These are phyloP conservation scores for Clitopilus passeckerianus DNA, from an alignment of 768 basidiomycete species.

Conservation along the genomic window DNA sequence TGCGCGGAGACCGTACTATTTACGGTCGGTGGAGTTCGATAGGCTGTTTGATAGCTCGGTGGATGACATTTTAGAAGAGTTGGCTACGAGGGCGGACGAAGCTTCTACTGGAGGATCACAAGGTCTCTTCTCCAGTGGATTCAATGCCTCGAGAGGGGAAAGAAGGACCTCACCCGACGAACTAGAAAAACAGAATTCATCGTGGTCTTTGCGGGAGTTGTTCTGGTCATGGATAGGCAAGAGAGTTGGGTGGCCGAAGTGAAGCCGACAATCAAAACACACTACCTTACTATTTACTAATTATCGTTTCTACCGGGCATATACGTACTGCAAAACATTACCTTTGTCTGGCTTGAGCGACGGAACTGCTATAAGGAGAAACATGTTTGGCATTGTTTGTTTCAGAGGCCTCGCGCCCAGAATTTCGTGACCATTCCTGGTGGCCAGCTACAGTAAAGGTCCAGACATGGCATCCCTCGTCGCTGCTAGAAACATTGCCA, in stretches of 20 bases:
- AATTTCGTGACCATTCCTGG: not conserved
- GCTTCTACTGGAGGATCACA: not conserved
- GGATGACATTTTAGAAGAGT: conserved; percentile 43
- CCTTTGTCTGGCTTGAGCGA: too few species aligned
- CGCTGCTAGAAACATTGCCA: conserved; percentile 7
- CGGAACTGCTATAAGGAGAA: not conserved
- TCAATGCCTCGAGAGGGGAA: not conserved
- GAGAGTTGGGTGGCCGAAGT: not conserved
- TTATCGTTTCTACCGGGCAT: not conserved
- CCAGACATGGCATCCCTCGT: conserved; percentile 11
- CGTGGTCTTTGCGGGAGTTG: not conserved
- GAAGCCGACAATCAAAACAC: not conserved
- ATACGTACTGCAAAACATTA: too few species aligned
- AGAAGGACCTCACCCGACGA: not conserved
- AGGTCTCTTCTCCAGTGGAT: not conserved
- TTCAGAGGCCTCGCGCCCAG: not conserved
- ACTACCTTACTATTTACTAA: not conserved
- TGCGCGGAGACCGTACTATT: conserved; percentile 62
- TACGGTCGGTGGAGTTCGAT: conserved; percentile 52
- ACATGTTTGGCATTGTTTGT: not conserved
- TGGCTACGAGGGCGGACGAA: conserved; percentile 22
- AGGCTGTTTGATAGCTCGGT: conserved; percentile 45
- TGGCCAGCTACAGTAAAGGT: not conserved
- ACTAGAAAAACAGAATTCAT: not conserved
- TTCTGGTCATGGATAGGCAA: not conserved